Evolutionary conservation across 1,284 basidiomycete species (phyloP).

Genomic region (Wallemia hederae): DNA sequence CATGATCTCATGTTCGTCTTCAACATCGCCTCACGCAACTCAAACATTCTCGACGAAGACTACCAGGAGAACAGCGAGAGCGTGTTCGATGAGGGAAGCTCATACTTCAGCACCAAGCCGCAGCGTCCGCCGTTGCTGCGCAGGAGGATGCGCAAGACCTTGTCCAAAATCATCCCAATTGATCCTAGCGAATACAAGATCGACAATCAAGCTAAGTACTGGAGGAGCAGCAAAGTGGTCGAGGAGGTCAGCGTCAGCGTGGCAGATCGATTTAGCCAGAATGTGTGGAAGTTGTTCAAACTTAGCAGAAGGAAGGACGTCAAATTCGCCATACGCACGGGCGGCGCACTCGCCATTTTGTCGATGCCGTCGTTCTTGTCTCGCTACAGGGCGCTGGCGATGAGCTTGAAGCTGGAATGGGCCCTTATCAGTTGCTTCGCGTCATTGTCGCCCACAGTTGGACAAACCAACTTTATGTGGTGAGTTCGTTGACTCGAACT

Average conservation of each 20-base stretch:
- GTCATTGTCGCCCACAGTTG: conserved; percentile 64
- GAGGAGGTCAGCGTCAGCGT: conserved; percentile 22
- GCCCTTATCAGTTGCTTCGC: conserved; percentile 70
- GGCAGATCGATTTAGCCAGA: conserved; percentile 31
- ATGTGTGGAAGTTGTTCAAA: conserved; percentile 43
- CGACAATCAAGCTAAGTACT: conserved; percentile 52
- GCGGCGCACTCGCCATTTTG: conserved; percentile 31
- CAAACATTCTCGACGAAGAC: not conserved
- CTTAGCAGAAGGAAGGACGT: conserved; percentile 41
- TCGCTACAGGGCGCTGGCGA: conserved; percentile 40
- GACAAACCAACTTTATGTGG: conserved; percentile 26
- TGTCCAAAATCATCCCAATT: conserved; percentile 21
- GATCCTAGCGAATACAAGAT: conserved; percentile 28
- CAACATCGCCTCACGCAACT: not conserved
- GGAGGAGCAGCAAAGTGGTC: conserved; percentile 39
- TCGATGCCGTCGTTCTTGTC: conserved; percentile 66
- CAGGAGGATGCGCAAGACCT: conserved; percentile 11
- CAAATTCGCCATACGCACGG: conserved; percentile 48
- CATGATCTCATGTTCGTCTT: conserved; percentile 20
- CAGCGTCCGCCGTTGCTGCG: conserved; percentile 6
- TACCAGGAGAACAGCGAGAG: not conserved
- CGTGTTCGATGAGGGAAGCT: not conserved
- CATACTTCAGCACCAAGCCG: not conserved
- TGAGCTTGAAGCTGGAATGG: conserved; percentile 70
- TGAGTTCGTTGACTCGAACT: conserved; percentile 35